Conservation (phyloP, 176 grass and related monocot genomes). For the Secale cereale region DNA sequence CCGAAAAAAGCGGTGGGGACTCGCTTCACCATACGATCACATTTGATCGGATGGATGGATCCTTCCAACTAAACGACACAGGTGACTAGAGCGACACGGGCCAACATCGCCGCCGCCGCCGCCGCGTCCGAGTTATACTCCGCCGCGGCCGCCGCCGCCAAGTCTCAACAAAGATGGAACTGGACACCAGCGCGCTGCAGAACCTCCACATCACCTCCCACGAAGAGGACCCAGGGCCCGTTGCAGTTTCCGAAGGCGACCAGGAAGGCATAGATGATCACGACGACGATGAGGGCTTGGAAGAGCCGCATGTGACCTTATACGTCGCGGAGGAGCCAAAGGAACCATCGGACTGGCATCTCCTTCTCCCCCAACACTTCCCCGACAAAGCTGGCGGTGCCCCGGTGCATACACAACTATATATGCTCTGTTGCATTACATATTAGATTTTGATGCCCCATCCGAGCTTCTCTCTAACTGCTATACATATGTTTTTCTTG, state of each 20-base stretch:
- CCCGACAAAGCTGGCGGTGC: constrained; percentile 64
- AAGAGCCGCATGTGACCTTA: not conserved
- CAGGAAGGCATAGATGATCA: not conserved
- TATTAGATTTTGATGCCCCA: not conserved
- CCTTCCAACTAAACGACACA: too few relatives aligned
- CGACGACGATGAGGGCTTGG: not conserved
- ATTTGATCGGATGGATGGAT: too few relatives aligned
- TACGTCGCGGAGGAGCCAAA: not conserved
- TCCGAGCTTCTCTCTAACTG: not conserved
- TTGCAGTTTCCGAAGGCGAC: not conserved
- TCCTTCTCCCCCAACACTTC: constrained; percentile 68
- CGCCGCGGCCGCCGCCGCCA: not conserved
- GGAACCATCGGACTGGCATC: not conserved
- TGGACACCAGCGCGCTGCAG: not conserved
- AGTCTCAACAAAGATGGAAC: not conserved
- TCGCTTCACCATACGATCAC: too few relatives aligned
- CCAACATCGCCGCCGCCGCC: too few relatives aligned
- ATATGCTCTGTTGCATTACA: not conserved
- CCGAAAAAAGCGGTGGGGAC: too few relatives aligned
- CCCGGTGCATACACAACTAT: constrained; percentile 18
- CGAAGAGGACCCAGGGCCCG: not conserved
- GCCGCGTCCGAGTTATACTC: too few relatives aligned
- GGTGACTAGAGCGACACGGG: too few relatives aligned
- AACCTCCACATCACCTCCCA: not conserved
- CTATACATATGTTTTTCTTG: not conserved